These are phyloP conservation scores for Xenosphaeropsis pyriputrescens DNA, from an alignment of 2,329 filamentous ascomycete genomes.

Conservation along the genomic window DNA sequence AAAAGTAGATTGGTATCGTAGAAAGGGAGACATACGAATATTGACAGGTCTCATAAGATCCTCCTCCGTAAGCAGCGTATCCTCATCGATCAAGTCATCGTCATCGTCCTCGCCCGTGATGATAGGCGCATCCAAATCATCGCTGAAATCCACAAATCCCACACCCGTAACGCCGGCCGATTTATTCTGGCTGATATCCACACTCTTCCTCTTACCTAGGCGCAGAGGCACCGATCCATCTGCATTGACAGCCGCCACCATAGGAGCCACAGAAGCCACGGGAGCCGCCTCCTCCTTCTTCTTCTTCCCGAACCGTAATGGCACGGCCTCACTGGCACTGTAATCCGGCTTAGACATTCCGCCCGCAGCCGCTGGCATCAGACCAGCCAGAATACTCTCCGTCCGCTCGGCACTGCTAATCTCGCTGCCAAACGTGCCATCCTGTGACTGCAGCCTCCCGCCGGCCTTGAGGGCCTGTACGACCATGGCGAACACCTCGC, in stretches of 20 bases:
- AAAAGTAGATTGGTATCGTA: slow-evolving; percentile 1
- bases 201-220: slow-evolving; percentile 11
- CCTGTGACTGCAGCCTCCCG: slow-evolving; percentile 54
- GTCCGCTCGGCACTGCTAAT: slow-evolving; percentile 34
- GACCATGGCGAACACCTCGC: slow-evolving; percentile 54
- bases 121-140: slow-evolving; percentile 41
- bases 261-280: no score
- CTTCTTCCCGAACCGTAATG: slow-evolving; percentile 39
- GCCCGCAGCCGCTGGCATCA: slow-evolving; percentile 42
- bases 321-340: slow-evolving; percentile 17
- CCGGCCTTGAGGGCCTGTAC: slow-evolving; percentile 57
- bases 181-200: slow-evolving; percentile 10
- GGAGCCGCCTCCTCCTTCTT: slow-evolving; percentile 35
- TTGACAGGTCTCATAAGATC: slow-evolving; percentile 66
- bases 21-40: slow-evolving; percentile 50
- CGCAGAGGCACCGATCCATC: slow-evolving; percentile 2
- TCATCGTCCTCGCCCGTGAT: slow-evolving; percentile 36
- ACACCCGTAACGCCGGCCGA: slow-evolving; percentile 33
- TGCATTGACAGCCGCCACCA: slow-evolving; percentile 2
- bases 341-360: slow-evolving; percentile 62
- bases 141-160: slow-evolving; percentile 53
- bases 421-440: slow-evolving; percentile 38
- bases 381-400: slow-evolving; percentile 75
- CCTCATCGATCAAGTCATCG: slow-evolving; percentile 82
- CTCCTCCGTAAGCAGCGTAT: slow-evolving; percentile 71